Conservation (phyloP, 176 grass and related monocot species). For the Lolium perenne region DNA sequence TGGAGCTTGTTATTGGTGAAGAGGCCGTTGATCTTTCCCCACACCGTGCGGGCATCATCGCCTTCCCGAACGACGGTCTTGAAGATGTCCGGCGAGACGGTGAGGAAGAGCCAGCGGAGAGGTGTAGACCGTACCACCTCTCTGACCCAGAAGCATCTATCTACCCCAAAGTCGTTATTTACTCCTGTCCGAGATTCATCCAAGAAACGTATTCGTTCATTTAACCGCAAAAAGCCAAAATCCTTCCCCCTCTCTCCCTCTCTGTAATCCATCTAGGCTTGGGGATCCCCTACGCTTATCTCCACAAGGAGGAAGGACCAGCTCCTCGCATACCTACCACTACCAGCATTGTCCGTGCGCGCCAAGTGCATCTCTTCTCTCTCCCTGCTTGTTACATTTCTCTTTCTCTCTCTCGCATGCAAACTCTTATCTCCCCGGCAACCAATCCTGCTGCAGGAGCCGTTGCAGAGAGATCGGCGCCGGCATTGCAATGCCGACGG, state of each 20-base stretch:
- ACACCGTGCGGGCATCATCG: no score
- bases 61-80: no score
- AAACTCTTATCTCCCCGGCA: slow-evolving; percentile 1
- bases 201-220: neutral
- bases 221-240: slow-evolving; percentile 27
- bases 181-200: neutral
- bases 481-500: slow-evolving; percentile 27
- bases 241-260: no score
- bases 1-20: no score
- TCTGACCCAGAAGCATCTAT: neutral
- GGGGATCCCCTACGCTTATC: neutral
- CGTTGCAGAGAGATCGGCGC: neutral
- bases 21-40: no score
- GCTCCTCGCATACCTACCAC: slow-evolving; percentile 25
- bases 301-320: neutral
- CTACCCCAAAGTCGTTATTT: slow-evolving; percentile 4
- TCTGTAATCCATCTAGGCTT: neutral
- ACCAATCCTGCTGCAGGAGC: neutral
- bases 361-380: slow-evolving; percentile 6
- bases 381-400: neutral
- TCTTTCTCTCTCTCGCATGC: neutral
- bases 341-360: neutral
- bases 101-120: no score
- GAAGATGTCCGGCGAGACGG: no score
- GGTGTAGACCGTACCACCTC: neutral